These are phyloP conservation scores for Cochlearia excelsa DNA, from an alignment of 345 rosid genomes.

Conservation along the genomic window DNA sequence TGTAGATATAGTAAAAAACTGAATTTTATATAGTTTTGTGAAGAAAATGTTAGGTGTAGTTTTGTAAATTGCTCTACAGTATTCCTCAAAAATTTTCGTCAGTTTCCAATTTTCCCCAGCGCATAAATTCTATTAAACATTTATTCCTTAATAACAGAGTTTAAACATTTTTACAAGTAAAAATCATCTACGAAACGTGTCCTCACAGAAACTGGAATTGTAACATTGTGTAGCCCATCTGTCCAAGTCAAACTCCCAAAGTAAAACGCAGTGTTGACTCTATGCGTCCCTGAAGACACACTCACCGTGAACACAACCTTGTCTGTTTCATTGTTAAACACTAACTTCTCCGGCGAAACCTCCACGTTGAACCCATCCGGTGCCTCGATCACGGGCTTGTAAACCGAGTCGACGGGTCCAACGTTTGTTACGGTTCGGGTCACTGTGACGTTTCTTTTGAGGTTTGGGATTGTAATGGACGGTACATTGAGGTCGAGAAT, in stretches of 20 bases:
- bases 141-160: too few relatives aligned
- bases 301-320: constrained; percentile 35
- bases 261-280: constrained; percentile 36
- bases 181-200: constrained; percentile 26
- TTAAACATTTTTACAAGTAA: neutral
- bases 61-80: too few relatives aligned
- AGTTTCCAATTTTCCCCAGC: too few relatives aligned
- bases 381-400: constrained; percentile 43
- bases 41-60: too few relatives aligned
- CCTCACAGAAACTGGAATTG: constrained; percentile 43
- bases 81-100: too few relatives aligned
- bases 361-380: constrained; percentile 37
- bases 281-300: constrained; percentile 24
- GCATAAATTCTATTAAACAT: too few relatives aligned
- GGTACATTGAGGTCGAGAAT: constrained; percentile 56
- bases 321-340: constrained; percentile 29
- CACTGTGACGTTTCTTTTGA: constrained; percentile 34
- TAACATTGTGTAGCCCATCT: constrained; percentile 39
- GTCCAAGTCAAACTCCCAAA: constrained; percentile 52
- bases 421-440: constrained; percentile 60
- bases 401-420: constrained; percentile 42
- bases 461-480: constrained; percentile 54
- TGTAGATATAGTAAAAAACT: too few relatives aligned
- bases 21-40: too few relatives aligned
- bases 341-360: constrained; percentile 40